Conservation (phyloP, 2,329 filamentous ascomycete species). For the Escovopsis sp. region DNA sequence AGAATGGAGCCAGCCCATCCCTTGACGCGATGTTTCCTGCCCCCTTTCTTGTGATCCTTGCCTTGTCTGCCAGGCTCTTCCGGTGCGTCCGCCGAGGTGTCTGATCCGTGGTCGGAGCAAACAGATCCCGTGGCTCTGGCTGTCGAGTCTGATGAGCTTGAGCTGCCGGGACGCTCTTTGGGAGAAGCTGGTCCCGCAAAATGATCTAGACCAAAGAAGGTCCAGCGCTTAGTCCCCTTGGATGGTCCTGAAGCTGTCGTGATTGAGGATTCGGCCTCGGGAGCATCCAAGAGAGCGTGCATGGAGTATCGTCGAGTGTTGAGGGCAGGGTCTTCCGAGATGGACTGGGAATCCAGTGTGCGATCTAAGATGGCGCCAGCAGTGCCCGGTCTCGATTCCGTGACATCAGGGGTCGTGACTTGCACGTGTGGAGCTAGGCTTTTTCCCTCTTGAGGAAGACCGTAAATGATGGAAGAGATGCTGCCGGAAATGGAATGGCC, state of each 20-base stretch:
- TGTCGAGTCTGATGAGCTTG: constrained; percentile 27
- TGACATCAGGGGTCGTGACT: constrained; percentile 24
- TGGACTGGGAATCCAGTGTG: constrained; percentile 10
- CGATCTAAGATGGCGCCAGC: constrained; percentile 54
- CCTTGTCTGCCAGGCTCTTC: constrained; percentile 11
- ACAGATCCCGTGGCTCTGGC: constrained; percentile 13
- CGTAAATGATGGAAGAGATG: constrained; percentile 62
- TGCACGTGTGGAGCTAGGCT: constrained; percentile 21
- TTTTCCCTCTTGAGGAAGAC: constrained; percentile 29
- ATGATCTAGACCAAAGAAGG: constrained; percentile 46
- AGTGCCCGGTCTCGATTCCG: constrained; percentile 47
- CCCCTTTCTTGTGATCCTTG: constrained; percentile 19
- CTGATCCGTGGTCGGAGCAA: constrained; percentile 22
- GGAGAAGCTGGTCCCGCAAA: constrained; percentile 30
- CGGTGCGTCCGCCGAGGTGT: constrained; percentile 11
- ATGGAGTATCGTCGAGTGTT: constrained; percentile 44
- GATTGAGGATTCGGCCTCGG: constrained; percentile 18
- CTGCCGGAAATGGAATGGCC: constrained; percentile 65
- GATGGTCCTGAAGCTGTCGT: constrained; percentile 30
- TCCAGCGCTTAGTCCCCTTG: constrained; percentile 42
- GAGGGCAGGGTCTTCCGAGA: constrained; percentile 12
- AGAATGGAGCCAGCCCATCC: constrained; percentile 55
- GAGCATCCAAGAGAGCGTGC: constrained; percentile 32
- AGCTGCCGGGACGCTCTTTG: constrained; percentile 30
- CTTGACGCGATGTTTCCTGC: constrained; percentile 54